A percentile compares a stretch with the other conserved stretches of the same genome.
Evolutionary conservation across 768 basidiomycete genomes (phyloP).

Genomic region (Lentinula aciculospora): DNA sequence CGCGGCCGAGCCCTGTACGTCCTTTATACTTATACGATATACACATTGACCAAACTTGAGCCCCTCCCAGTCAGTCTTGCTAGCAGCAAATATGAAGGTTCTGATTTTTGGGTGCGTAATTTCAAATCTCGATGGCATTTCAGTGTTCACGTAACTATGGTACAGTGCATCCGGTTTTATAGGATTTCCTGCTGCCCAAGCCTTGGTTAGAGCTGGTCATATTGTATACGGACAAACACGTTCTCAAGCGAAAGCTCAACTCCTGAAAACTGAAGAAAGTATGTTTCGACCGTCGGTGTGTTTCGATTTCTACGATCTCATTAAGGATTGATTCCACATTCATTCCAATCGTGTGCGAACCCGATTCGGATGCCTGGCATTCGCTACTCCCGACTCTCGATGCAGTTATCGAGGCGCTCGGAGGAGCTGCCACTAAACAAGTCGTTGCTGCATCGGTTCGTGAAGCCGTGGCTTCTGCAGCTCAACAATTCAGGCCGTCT

Average conservation of each 20-base stretch:
- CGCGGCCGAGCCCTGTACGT: neutral
- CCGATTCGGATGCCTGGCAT: slow-evolving; percentile 18
- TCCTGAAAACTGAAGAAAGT: slow-evolving; percentile 36
- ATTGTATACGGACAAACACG: slow-evolving; percentile 40
- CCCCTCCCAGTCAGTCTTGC: neutral
- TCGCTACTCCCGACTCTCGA: slow-evolving; percentile 24
- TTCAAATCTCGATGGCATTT: too few relatives aligned
- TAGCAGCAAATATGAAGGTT: slow-evolving; percentile 17
- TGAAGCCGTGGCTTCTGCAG: slow-evolving; percentile 19
- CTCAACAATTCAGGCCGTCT: slow-evolving; percentile 18
- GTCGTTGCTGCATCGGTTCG: slow-evolving; percentile 18
- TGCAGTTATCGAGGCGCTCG: slow-evolving; percentile 26
- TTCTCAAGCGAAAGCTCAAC: slow-evolving; percentile 24
- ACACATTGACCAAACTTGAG: neutral
- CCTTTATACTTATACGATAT: neutral
- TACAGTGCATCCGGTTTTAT: slow-evolving; percentile 39
- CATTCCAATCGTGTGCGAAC: slow-evolving; percentile 28
- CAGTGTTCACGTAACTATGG: too few relatives aligned
- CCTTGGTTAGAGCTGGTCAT: slow-evolving; percentile 39
- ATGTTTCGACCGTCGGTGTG: slow-evolving; percentile 13
- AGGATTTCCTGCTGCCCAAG: slow-evolving; percentile 36
- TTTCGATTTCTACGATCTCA: neutral
- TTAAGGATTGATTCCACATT: slow-evolving; percentile 16
- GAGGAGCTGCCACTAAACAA: slow-evolving; percentile 16
- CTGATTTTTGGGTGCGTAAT: slow-evolving; percentile 19